These are phyloP conservation scores for Solanum tacnaense DNA, from an alignment of 257 asterid species.

Conservation along the genomic window DNA sequence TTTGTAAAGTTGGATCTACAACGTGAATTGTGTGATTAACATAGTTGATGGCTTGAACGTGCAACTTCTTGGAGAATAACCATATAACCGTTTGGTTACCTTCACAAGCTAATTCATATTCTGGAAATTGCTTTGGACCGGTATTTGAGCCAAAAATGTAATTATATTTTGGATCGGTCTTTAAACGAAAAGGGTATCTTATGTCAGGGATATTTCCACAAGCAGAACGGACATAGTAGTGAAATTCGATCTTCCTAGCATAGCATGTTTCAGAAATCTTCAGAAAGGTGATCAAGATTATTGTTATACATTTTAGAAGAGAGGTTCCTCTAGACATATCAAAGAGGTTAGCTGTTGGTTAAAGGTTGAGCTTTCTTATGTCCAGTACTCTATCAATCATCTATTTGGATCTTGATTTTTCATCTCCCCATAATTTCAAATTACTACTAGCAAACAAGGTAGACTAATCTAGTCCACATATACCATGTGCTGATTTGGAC, in stretches of 20 bases:
- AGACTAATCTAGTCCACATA: neutral
- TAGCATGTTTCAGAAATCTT: neutral
- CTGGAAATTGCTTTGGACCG: neutral
- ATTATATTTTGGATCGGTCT: neutral
- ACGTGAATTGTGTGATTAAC: constrained; percentile 11
- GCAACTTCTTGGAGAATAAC: neutral
- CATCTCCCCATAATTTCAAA: neutral
- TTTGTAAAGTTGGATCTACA: neutral
- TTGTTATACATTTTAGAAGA: neutral
- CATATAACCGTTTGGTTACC: constrained; percentile 1
- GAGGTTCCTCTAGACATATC: neutral
- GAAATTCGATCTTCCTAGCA: neutral
- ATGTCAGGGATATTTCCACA: neutral
- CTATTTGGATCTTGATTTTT: neutral
- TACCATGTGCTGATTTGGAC: neutral
- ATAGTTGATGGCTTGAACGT: constrained; percentile 11
- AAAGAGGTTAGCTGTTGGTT: neutral
- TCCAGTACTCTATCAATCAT: neutral
- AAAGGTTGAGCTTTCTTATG: neutral
- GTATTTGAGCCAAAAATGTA: neutral
- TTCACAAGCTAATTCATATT: constrained; percentile 10
- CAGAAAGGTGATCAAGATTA: neutral
- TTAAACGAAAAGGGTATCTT: neutral
- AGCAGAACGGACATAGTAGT: neutral
- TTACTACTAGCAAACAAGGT: neutral